Evolutionary conservation across 2,329 filamentous ascomycete genomes (phyloP), one percentile per base, ranked within the genome.

Genomic region (Verticillium longisporum): DNA sequence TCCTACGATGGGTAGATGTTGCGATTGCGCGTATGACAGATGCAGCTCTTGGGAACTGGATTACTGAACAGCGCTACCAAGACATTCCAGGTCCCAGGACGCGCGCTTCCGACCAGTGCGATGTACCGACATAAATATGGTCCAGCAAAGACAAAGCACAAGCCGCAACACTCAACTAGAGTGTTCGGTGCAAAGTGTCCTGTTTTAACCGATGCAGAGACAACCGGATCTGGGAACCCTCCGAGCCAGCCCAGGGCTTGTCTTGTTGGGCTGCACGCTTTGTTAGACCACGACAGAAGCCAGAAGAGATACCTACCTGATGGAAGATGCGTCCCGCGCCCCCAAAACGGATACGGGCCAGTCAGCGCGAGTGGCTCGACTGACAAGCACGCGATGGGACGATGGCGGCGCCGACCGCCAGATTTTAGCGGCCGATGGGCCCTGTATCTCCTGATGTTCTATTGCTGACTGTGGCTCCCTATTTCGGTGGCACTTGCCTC

Each of bases 401-500:
- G 45, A 50, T 50, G 45, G 18, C 45, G 18, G 45, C 45, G 21
- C n/a, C 45, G 61, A 58, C 56, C 58, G 56, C 54, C 37, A 59
- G 33, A 61, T 60, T 61, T 62, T 58, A 55, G 63, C 60, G 60
- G 54, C 59, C 59, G 55, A 41, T 58, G 59, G 59, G 56, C 53
- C 62, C 53, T 60, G 57, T 50, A 65, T 65, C 63, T 65, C 63
- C 63, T 66, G 63, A 66, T 65, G 62, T 61, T 61, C 60, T 50
- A 26, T 50, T 50, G 45, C 45, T 50, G 18, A 18, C 18, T 10
- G 45, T 50, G 45, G 45, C 45, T 18, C n/a, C n/a, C n/a, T 21
- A 36, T 13, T 18, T 4, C 15, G n/a, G 45, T 50, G 45, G 45
- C 45, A 50, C 45, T 50, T 50, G 45, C 45, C 45, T 50, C 45